A percentile compares a stretch with the other conserved stretches of the same genome.
phyloP scores from a whole-genome alignment of 441 rosid genomes.

The Erodium texanum region DNA sequence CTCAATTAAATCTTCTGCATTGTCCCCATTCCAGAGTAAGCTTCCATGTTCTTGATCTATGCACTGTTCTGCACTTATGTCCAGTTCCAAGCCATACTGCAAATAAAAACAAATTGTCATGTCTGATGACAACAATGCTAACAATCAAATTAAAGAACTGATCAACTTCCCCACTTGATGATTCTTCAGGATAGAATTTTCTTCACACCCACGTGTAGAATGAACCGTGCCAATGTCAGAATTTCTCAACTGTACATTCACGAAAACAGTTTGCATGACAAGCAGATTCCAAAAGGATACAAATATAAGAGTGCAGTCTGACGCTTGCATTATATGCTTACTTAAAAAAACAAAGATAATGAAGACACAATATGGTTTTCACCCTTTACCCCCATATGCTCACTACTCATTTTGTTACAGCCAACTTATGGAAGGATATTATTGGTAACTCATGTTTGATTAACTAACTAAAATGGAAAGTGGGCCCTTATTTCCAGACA shows the following conservation, averaged over 20 bases:
- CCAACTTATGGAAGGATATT: too few species aligned
- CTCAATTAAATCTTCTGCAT: slow-evolving; percentile 14
- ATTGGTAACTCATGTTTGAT: too few species aligned
- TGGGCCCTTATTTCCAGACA: too few species aligned
- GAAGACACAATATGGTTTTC: not conserved
- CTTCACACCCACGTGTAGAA: slow-evolving; percentile 10
- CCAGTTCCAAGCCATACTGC: slow-evolving; percentile 8
- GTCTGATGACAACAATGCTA: not conserved
- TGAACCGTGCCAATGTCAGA: slow-evolving; percentile 9
- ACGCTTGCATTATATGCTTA: slow-evolving; percentile 11
- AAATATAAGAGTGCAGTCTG: slow-evolving; percentile 4
- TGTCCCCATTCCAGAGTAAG: slow-evolving; percentile 15
- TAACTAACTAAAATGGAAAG: too few species aligned
- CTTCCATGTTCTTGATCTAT: slow-evolving; percentile 8
- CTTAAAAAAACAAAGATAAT: not conserved
- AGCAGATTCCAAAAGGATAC: not conserved
- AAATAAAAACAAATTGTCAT: not conserved
- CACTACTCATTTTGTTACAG: too few species aligned
- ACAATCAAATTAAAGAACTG: not conserved
- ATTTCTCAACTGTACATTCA: slow-evolving; percentile 13
- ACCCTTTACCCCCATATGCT: too few species aligned
- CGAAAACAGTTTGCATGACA: not conserved
- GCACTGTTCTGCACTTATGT: not conserved
- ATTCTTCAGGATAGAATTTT: slow-evolving; percentile 11
- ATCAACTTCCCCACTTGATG: slow-evolving; percentile 15